Base-by-base conservation (phyloP, 2,329 filamentous ascomycete species). In the Trichoderma arundinaceum region DNA sequence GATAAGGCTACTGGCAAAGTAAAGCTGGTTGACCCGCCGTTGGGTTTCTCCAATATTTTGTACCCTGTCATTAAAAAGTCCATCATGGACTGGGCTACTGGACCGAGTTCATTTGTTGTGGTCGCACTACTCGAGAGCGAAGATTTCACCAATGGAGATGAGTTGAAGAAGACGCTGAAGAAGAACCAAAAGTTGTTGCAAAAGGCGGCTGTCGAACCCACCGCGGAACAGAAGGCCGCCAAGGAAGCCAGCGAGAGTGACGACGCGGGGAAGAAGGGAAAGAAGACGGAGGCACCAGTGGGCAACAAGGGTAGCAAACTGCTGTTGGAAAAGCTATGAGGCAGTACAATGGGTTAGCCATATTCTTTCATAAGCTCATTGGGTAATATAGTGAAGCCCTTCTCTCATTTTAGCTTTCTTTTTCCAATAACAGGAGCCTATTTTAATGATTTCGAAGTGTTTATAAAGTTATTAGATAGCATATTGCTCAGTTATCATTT, bases 61-160 rank as follows among this genome's bases (percentile, higher is more conserved):
- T 98, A 94, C 76, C 87, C 89, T 6, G 81, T 90, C 68, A 94
- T 98, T 77, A 86, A 91, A 75, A 86, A 88, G 0, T 82, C 92
- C 70, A 79, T 96, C 28, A 77, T 95, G 66, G 82, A 87, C 19
- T 99, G 95, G 95, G 94, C 94, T 0, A 94, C 89, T 0, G 91
- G 94, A 0, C 86, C 90, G 1, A 93, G 92, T 71, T 92, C 91
- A 1, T 98, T 97, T 72, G 92, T 96, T 10, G 84, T 97, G 4
- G 85, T 98, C 32, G 90, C 88, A 15, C 80, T 98, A 70, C 78
- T 94, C 5, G 94, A 98, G 79, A 86, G 90, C 0, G 82, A 86
- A 22, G 87, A 88, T 66, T 95, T 95, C 72, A 82, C 82, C 32
- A 83, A 88, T 71, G 87, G 84, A 72, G 83, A 84, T 15, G 88